These are phyloP conservation scores for Clarireedia monteithiana DNA, from an alignment of 2,329 filamentous ascomycete genomes.

Conservation along the genomic window DNA sequence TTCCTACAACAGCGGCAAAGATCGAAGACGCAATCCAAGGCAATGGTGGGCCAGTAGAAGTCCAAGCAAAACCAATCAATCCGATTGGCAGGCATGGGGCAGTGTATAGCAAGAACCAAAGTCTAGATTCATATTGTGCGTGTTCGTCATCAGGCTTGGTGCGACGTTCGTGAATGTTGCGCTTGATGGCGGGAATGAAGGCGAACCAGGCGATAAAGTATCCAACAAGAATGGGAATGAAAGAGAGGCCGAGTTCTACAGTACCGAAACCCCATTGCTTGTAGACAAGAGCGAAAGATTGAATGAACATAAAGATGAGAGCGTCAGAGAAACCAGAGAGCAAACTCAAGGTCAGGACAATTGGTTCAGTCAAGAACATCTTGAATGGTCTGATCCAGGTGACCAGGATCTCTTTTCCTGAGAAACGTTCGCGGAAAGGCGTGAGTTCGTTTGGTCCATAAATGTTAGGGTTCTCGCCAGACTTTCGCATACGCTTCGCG, in stretches of 20 bases:
- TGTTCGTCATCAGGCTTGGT: constrained; percentile 45
- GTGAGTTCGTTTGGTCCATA: constrained; percentile 68
- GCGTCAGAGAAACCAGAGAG: constrained; percentile 67
- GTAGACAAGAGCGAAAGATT: constrained; percentile 63
- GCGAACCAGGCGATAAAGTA: constrained; percentile 55
- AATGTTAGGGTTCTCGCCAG: constrained; percentile 45
- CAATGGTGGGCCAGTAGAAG: constrained; percentile 52
- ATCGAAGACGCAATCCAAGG: constrained; percentile 64
- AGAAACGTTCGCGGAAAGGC: constrained; percentile 51
- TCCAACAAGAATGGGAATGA: constrained; percentile 59
- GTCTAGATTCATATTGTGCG: constrained; percentile 61
- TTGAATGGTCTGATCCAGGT: constrained; percentile 60
- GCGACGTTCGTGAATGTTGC: constrained; percentile 43
- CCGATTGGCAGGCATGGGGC: constrained; percentile 57
- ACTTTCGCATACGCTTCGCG: constrained; percentile 64
- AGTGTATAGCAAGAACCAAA: constrained; percentile 57
- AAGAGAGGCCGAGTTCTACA: constrained; percentile 49
- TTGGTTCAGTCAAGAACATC: constrained; percentile 69
- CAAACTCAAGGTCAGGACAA: constrained; percentile 61
- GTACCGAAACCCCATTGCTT: constrained; percentile 56
- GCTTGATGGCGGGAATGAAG: constrained; percentile 50
- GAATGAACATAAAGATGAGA: constrained; percentile 71
- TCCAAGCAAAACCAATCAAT: constrained; percentile 64
- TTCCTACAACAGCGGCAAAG: constrained; percentile 57
- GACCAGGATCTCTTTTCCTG: constrained; percentile 44